Evolutionary conservation across 2,329 filamentous ascomycete genomes (phyloP), one percentile per base, ranked within the genome.

Genomic region (Talaromyces sp.): DNA sequence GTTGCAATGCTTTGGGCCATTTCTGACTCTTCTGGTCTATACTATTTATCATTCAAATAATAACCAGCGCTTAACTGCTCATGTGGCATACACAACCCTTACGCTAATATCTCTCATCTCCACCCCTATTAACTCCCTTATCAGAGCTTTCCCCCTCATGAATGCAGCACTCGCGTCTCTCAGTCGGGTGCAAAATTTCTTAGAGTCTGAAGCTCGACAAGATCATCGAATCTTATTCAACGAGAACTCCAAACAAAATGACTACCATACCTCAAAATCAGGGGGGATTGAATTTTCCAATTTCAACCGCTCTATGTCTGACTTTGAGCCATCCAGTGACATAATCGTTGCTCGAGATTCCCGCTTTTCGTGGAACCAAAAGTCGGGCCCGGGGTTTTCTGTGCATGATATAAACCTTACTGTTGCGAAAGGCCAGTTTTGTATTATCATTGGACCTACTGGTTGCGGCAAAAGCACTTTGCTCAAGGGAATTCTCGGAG

Each of bases 41-140:
- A 20, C 36, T 17, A 19, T 20, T 22, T 22, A 24, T 27, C 11
- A 22, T 19, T 29, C 17, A 4, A 22, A 30, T 14, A 17, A 17
- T n/a, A 10, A 14, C 14, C 9, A 4, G 4, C 24, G 4, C 9
- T 27, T 61, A 22, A 50, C 49, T 22, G 35, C 55, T 10, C 20
- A 47, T 14, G 19, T 50, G 2, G 56, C 58, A 20, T 59, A 59
- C 24, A 58, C 58, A 24, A 42, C 54, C 2, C 32, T 58, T 7
- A 45, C 56, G 14, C 51, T 59, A 5, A 47, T 59, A 16, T 39
- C 56, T 1, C 43, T 56, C 7, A 37, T 52, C 16, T 22, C 47
- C 9, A 39, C 35, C 2, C 52, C 52, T 14, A 19, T 53, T 14
- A 48, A 47, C n/a, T 37, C 39, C 9, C 36, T 56, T 11, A 35